Percentiles rank a stretch among this genome's conserved stretches.
These are phyloP conservation scores for Aureobasidium melanogenum DNA, from an alignment of 2,329 filamentous ascomycete species.

Conservation along the genomic window DNA sequence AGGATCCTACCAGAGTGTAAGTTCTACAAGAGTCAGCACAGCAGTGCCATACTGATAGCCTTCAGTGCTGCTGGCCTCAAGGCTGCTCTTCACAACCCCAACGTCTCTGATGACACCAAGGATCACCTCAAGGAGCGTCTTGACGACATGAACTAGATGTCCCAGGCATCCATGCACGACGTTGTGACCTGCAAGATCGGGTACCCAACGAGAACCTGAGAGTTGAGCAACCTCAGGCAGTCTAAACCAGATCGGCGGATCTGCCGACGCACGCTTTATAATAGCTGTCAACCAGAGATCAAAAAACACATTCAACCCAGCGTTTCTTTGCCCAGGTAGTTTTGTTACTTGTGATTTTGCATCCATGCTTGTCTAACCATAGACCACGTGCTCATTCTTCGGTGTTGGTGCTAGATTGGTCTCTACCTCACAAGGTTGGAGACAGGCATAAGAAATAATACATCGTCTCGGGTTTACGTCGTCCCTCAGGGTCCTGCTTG, in stretches of 20 bases:
- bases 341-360: not conserved
- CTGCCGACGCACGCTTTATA: not conserved
- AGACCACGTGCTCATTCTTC: no score
- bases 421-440: not conserved
- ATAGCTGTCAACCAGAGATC: not conserved
- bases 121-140: slow-evolving; percentile 45
- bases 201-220: not conserved
- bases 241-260: not conserved
- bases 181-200: not conserved
- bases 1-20: slow-evolving; percentile 46
- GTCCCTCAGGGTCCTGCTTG: not conserved
- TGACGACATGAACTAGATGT: slow-evolving; percentile 26
- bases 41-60: not conserved
- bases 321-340: not conserved
- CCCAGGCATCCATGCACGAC: not conserved
- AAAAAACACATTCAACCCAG: not conserved
- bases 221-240: not conserved
- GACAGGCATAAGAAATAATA: no score
- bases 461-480: not conserved
- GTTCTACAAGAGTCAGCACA: slow-evolving; percentile 16
- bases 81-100: slow-evolving; percentile 45
- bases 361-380: no score
- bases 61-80: slow-evolving; percentile 20
- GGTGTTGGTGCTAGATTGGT: no score
- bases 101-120: slow-evolving; percentile 49